These are phyloP conservation scores for Aspergillus homomorphus DNA, from an alignment of 495 filamentous ascomycete genomes.

Conservation along the genomic window DNA sequence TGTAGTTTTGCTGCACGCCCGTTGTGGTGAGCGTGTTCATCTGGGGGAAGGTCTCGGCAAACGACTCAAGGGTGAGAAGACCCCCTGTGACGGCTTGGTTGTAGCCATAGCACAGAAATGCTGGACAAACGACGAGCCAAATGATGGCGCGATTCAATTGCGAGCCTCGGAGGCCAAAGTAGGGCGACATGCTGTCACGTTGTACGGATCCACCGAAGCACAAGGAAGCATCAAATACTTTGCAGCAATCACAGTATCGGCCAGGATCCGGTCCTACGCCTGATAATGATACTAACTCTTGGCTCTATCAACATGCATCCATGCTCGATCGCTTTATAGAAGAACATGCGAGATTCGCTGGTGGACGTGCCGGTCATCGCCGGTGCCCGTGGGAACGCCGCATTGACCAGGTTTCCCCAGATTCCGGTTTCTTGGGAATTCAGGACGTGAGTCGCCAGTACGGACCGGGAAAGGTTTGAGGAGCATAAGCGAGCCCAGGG, in stretches of 20 bases:
- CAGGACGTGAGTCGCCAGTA: not conserved
- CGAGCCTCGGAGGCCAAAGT: constrained; percentile 36
- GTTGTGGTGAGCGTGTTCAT: constrained; percentile 50
- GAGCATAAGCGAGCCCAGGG: not conserved
- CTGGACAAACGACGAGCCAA: constrained; percentile 40
- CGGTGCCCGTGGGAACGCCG: constrained; percentile 13
- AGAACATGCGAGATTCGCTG: not conserved
- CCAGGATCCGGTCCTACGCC: not conserved
- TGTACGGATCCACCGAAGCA: not conserved
- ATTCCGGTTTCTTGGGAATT: constrained; percentile 1
- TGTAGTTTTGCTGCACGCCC: constrained; percentile 28
- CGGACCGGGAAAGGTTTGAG: not conserved
- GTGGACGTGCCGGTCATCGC: constrained; percentile 10
- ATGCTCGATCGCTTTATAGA: constrained; percentile 6
- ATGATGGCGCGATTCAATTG: constrained; percentile 34
- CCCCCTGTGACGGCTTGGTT: constrained; percentile 49
- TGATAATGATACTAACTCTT: not conserved
- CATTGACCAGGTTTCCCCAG: constrained; percentile 6
- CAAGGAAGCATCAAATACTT: not conserved
- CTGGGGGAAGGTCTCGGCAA: constrained; percentile 46
- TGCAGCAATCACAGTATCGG: constrained; percentile 2
- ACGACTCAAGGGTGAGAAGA: constrained; percentile 37
- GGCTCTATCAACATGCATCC: too few relatives aligned
- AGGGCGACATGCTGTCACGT: constrained; percentile 31
- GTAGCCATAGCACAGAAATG: constrained; percentile 52